These are phyloP conservation scores for Aethionema arabicum DNA, from an alignment of 345 rosid species.

Conservation along the genomic window DNA sequence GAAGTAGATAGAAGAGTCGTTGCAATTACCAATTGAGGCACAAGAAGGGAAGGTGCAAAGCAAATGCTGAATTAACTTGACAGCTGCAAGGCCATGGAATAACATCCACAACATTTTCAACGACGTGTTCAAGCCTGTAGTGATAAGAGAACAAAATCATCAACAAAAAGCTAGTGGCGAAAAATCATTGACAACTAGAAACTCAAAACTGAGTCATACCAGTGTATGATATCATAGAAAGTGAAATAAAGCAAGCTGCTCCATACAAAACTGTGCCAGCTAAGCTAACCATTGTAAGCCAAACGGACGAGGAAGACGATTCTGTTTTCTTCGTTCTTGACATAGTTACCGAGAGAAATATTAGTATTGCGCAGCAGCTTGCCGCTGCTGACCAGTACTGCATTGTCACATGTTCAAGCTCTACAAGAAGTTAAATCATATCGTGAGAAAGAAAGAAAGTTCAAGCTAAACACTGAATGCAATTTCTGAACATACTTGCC, in stretches of 20 bases:
- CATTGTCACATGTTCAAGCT: constrained; percentile 64
- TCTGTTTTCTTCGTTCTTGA: constrained; percentile 28
- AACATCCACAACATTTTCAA: constrained; percentile 65
- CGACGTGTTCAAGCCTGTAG: constrained; percentile 56
- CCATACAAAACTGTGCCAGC: constrained; percentile 48
- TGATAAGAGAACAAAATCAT: constrained; percentile 12
- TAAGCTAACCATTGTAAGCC: constrained; percentile 48
- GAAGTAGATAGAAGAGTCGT: background rate
- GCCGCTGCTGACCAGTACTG: constrained; percentile 78
- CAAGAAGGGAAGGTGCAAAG: constrained; percentile 73
- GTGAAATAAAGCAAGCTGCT: constrained; percentile 51
- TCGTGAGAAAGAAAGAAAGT: constrained; percentile 6
- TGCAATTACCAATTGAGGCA: constrained; percentile 73
- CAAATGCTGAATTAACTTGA: constrained; percentile 63
- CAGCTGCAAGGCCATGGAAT: constrained; percentile 73
- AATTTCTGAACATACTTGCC: background rate
- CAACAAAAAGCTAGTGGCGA: background rate
- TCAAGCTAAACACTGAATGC: background rate
- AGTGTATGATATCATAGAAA: constrained; percentile 50
- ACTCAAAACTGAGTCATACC: constrained; percentile 37
- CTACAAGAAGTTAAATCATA: constrained; percentile 37
- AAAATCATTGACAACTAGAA: background rate
- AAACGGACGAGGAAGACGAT: constrained; percentile 34
- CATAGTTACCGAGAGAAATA: constrained; percentile 50
- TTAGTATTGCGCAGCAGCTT: constrained; percentile 63